phyloP scores from a whole-genome alignment of 2,329 filamentous ascomycete genomes.

The Aspergillus texensis region DNA sequence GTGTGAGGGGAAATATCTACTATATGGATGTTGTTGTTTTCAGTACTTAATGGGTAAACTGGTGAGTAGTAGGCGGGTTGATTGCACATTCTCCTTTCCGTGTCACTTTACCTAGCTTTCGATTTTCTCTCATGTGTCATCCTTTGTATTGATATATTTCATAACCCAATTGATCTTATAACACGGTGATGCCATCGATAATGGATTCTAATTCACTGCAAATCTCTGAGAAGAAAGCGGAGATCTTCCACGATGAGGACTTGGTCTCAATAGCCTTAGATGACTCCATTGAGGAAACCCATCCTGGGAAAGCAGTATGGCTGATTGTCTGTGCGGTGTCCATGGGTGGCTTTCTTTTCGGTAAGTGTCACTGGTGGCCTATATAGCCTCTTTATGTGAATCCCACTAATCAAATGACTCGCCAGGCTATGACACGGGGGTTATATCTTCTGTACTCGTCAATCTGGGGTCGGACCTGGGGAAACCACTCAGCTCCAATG shows the following conservation, averaged over 20 bases:
- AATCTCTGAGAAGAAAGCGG: not conserved
- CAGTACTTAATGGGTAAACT: not conserved
- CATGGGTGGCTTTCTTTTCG: constrained; percentile 24
- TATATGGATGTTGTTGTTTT: constrained; percentile 1
- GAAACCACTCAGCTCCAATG: constrained; percentile 41
- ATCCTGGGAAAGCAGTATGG: constrained; percentile 17
- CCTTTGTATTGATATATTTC: not conserved
- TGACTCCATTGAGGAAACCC: constrained; percentile 20
- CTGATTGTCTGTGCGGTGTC: constrained; percentile 21
- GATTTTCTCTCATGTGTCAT: not conserved
- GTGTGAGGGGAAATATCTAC: constrained; percentile 1
- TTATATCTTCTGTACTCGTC: constrained; percentile 50
- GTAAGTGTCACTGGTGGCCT: constrained; percentile 5
- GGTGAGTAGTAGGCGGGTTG: not conserved
- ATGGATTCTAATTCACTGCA: constrained; percentile 6
- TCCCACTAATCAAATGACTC: not conserved
- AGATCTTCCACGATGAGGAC: constrained; percentile 8
- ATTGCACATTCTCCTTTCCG: not conserved
- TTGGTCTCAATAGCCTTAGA: constrained; percentile 2
- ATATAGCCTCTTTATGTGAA: not conserved
- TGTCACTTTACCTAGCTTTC: not conserved
- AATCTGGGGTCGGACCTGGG: constrained; percentile 38
- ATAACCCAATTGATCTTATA: not conserved
- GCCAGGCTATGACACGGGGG: constrained; percentile 50
- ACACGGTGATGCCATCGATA: not conserved